phyloP scores from a whole-genome alignment of 805 yeast species.

The Kluyveromyces nonfermentans region DNA sequence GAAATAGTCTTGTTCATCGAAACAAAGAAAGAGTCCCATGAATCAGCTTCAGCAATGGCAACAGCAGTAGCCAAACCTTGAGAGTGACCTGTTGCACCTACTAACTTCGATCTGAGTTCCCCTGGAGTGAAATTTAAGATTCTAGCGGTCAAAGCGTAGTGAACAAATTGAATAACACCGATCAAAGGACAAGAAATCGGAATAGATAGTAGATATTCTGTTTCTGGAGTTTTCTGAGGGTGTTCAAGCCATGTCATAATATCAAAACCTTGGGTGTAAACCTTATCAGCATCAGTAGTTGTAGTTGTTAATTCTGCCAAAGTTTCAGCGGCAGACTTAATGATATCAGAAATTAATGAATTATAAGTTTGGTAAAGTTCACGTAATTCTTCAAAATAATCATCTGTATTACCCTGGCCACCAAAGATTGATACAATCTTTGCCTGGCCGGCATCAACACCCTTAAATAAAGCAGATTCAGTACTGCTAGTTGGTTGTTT shows the following conservation, averaged over 20 bases:
- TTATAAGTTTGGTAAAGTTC: constrained; percentile 72
- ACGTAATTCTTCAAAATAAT: constrained; percentile 92
- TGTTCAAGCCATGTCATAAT: constrained; percentile 77
- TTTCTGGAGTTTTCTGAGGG: constrained; percentile 82
- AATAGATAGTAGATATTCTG: constrained; percentile 77
- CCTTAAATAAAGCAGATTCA: constrained; percentile 54
- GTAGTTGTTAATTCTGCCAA: constrained; percentile 60
- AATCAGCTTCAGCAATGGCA: constrained; percentile 71
- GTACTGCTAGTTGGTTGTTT: constrained; percentile 41
- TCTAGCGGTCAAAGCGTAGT: constrained; percentile 81
- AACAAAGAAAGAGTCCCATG: constrained; percentile 76
- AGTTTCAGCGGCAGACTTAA: constrained; percentile 57
- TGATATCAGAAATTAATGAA: constrained; percentile 62
- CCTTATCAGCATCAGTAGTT: constrained; percentile 70
- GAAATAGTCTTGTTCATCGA: constrained; percentile 72
- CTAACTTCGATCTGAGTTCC: constrained; percentile 57
- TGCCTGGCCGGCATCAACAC: constrained; percentile 48
- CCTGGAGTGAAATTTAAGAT: constrained; percentile 85
- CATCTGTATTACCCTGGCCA: constrained; percentile 98
- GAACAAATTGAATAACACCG: constrained; percentile 90
- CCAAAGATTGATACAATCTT: constrained; percentile 82
- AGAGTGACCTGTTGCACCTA: constrained; percentile 82
- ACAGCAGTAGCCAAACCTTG: constrained; percentile 91
- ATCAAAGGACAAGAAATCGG: constrained; percentile 97
- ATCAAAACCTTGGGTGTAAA: constrained; percentile 90